phyloP scores from a whole-genome alignment of 352 stramenopile genomes.

The Phytopythium kandeliae region DNA sequence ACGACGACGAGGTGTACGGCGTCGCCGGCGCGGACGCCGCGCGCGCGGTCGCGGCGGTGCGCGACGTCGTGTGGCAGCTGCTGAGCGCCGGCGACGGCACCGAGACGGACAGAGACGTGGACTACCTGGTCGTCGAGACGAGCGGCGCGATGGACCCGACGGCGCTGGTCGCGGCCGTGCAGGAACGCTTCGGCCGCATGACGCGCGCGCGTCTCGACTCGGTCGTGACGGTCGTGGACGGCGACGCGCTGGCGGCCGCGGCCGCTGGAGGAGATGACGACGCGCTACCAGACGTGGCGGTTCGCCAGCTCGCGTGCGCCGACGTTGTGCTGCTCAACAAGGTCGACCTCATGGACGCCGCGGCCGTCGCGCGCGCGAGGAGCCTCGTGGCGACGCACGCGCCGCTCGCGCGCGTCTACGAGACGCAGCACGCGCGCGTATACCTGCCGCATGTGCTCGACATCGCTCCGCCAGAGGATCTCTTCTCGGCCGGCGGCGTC shows the following conservation, averaged over 20 bases:
- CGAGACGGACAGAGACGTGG: constrained; percentile 38
- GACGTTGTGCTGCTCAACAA: constrained; percentile 85
- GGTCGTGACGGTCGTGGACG: constrained; percentile 73
- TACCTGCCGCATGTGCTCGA: constrained; percentile 74
- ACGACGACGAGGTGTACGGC: constrained; percentile 26
- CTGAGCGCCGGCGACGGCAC: constrained; percentile 18
- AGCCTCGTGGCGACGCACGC: constrained; percentile 34
- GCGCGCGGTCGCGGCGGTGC: constrained; percentile 39
- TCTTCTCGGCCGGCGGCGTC: constrained; percentile 38
- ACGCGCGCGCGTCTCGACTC: constrained; percentile 71
- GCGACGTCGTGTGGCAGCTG: constrained; percentile 65
- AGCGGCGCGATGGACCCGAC: constrained; percentile 71
- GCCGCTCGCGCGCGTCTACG: constrained; percentile 53
- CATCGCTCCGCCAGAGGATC: constrained; percentile 46
- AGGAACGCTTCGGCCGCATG: constrained; percentile 77
- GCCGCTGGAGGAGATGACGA: constrained; percentile 8
- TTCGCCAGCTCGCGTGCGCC: constrained; percentile 58
- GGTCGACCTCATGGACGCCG: constrained; percentile 52
- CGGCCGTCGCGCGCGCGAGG: constrained; percentile 16
- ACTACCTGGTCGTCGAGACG: constrained; percentile 76
- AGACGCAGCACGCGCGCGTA: constrained; percentile 53
- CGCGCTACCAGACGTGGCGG: constrained; percentile 34
- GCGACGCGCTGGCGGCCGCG: constrained; percentile 53
- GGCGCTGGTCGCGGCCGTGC: constrained; percentile 52
- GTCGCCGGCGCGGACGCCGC: constrained; percentile 16